Base-by-base conservation (phyloP, 176 grass and related monocot species). In the Triticum urartu region DNA sequence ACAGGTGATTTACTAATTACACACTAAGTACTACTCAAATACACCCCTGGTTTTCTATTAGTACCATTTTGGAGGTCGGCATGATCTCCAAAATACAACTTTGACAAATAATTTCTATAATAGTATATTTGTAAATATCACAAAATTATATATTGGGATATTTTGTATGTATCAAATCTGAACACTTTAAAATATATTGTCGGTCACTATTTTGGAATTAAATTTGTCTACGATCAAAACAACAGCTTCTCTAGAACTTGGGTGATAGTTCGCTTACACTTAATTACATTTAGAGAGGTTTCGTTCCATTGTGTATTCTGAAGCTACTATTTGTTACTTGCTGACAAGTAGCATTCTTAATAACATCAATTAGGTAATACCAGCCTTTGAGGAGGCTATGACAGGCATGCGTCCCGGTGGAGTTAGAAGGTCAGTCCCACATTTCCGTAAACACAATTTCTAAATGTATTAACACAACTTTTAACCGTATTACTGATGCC, bases 311-410 rank as follows among this genome's bases (percentile, higher is more conserved):
- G 7, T 15, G 28, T 89, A 34, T 34, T 47, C 5, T 56, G 36
- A 17, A 32, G 81, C 25, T 65, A 65, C 8, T 47, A 28, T 60
- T 67, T 34, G 11, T 0, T 75, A 28, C 0, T 22, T 4, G 4
- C 20, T 91, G 11, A 94, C 13, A 87, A 74, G 24, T 74, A 87
- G 25, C 30, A 14, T 52, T 92, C 72, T 18, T 64, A 17, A 68
- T 33, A 76, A 54, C 12, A 54, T 54, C 7, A 72, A 86, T 76
- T 75, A 98, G 96, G 93, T 98, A 43, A 98, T 98, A 94, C 96
- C 96, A 79, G 96, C 93, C 84, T 98, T 98, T 92, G 96, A 98
- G 69, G 96, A 98, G 87, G 96, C 96, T 65, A 87, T 95, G 66
- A 64, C 25, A 79, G 96, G 91, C 85, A 98, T 98, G 96, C 45